A percentile compares a stretch with the other conserved stretches of the same genome.
Evolutionary conservation across 352 stramenopile genomes (phyloP).

Genomic region (Sclerospora graminicola): DNA sequence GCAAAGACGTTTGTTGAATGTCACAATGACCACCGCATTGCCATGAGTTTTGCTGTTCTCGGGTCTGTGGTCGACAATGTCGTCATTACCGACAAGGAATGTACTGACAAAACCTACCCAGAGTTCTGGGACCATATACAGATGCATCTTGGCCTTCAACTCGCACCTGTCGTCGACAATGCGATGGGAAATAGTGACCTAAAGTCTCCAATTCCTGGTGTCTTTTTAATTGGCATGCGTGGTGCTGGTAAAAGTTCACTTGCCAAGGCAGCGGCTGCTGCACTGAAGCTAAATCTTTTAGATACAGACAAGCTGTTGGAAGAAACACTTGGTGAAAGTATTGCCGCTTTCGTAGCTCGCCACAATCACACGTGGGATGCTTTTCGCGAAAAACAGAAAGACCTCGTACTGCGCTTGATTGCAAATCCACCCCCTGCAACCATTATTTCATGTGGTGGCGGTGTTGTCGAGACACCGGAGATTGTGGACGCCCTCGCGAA

Average conservation of each 20-base stretch:
- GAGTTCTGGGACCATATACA: conserved; percentile 90
- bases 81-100: conserved; percentile 95
- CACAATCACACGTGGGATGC: conserved; percentile 59
- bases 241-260: conserved; percentile 80
- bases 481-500: conserved; percentile 48
- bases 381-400: conserved; percentile 61
- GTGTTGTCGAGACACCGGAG: conserved; percentile 65
- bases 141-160: conserved; percentile 49
- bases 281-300: conserved; percentile 48
- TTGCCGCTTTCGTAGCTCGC: conserved; percentile 52
- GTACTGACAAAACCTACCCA: conserved; percentile 97
- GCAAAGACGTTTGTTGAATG: conserved; percentile 61
- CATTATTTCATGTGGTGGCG: conserved; percentile 77
- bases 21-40: conserved; percentile 98
- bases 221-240: conserved; percentile 85
- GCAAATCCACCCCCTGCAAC: conserved; percentile 43
- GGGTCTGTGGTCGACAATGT: conserved; percentile 86
- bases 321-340: conserved; percentile 51
- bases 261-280: conserved; percentile 31
- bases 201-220: conserved; percentile 18
- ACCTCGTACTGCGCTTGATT: conserved; percentile 49
- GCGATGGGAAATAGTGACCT: conserved; percentile 4
- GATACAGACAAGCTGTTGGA: conserved; percentile 76
- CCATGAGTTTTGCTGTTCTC: conserved; percentile 96
- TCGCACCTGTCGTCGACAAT: conserved; percentile 32